These are phyloP conservation scores for Chenopodium berlandieri DNA, from an alignment of 148 eudicot genomes.

Conservation along the genomic window DNA sequence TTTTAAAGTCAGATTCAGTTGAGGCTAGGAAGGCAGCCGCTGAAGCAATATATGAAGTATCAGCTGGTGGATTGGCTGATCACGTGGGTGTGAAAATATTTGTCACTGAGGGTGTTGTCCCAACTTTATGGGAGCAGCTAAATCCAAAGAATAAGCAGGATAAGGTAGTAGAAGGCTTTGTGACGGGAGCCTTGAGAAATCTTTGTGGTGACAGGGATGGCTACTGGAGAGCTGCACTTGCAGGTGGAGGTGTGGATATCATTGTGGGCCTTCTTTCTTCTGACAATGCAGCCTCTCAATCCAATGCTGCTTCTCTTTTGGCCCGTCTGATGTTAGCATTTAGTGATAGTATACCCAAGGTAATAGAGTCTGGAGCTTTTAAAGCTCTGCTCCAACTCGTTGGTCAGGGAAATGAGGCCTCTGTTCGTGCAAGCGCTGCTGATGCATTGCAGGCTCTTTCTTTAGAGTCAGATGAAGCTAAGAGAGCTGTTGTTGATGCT, in stretches of 20 bases:
- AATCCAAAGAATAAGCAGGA: slow-evolving; percentile 50
- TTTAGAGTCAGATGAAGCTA: slow-evolving; percentile 56
- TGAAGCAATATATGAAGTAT: slow-evolving; percentile 72
- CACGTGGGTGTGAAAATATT: slow-evolving; percentile 78
- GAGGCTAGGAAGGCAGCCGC: slow-evolving; percentile 74
- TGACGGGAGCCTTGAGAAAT: slow-evolving; percentile 79
- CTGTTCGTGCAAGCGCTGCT: slow-evolving; percentile 78
- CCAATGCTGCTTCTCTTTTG: slow-evolving; percentile 82
- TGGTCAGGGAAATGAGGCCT: slow-evolving; percentile 52
- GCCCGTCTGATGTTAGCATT: slow-evolving; percentile 70
- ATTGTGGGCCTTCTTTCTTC: slow-evolving; percentile 71
- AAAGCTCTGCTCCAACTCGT: slow-evolving; percentile 59
- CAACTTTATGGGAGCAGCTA: slow-evolving; percentile 77
- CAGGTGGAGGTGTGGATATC: slow-evolving; percentile 79
- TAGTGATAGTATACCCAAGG: slow-evolving; percentile 58
- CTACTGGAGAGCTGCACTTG: slow-evolving; percentile 72
- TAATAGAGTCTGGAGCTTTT: slow-evolving; percentile 67
- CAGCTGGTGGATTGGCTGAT: slow-evolving; percentile 69
- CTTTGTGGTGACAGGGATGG: slow-evolving; percentile 85
- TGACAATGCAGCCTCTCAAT: slow-evolving; percentile 58
- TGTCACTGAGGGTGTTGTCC: slow-evolving; percentile 79
- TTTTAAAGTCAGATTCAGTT: slow-evolving; percentile 65
- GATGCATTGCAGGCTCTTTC: slow-evolving; percentile 84
- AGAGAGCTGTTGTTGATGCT: slow-evolving; percentile 60
- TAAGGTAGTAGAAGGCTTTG: slow-evolving; percentile 72